Conservation (phyloP, 2,329 filamentous ascomycete genomes). For the Leptodontidium sp. region DNA sequence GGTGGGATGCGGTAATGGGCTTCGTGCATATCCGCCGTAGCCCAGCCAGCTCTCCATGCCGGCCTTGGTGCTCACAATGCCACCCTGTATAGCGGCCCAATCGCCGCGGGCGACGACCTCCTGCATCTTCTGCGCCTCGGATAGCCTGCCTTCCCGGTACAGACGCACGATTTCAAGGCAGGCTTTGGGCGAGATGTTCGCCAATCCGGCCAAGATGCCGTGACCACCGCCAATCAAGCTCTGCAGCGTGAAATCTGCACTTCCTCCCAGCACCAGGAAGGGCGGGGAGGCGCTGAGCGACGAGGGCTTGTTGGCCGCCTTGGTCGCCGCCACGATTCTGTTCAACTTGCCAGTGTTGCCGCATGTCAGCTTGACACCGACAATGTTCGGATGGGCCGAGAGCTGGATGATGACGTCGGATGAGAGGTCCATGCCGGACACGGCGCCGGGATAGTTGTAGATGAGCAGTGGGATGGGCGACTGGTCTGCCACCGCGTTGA, state of each 20-base stretch:
- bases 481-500: conserved; percentile 66
- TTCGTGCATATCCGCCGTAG: conserved; percentile 64
- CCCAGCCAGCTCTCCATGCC: conserved; percentile 68
- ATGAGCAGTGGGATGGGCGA: conserved; percentile 81
- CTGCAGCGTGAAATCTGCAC: conserved; percentile 77
- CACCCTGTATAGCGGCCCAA: conserved; percentile 74
- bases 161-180: conserved; percentile 69
- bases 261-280: conserved; percentile 77
- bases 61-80: conserved; percentile 74
- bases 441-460: conserved; percentile 92
- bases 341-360: conserved; percentile 75
- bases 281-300: conserved; percentile 42
- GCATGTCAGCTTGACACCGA: conserved; percentile 92
- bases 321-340: conserved; percentile 63
- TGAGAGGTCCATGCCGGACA: conserved; percentile 88
- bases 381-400: conserved; percentile 81
- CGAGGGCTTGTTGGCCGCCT: conserved; percentile 58
- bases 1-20: conserved; percentile 60
- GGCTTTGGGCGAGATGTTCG: conserved; percentile 72
- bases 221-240: conserved; percentile 74
- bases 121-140: conserved; percentile 70
- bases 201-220: conserved; percentile 76
- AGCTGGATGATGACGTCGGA: conserved; percentile 85
- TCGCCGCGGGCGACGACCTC: conserved; percentile 71
- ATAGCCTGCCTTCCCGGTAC: conserved; percentile 64